A percentile compares a stretch with the other conserved stretches of the same genome.
Conservation (phyloP, 352 stramenopile species). For the Globisporangium lucens region DNA sequence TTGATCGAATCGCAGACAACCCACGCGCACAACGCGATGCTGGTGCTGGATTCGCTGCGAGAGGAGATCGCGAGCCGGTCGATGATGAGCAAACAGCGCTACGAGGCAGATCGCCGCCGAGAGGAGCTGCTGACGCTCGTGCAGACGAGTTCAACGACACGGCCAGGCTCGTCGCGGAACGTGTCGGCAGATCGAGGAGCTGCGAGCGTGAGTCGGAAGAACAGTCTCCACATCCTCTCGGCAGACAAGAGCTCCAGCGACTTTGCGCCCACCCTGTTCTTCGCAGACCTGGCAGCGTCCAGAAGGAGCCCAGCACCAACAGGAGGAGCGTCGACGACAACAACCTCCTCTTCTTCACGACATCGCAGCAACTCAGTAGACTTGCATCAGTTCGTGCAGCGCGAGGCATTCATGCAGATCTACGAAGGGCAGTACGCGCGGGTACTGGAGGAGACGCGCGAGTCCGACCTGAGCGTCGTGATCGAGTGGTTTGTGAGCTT, state of each 20-base stretch:
- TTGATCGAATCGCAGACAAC: conserved; percentile 21
- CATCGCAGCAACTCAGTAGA: conserved; percentile 27
- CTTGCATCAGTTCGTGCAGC: conserved; percentile 23
- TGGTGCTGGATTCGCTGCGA: conserved; percentile 43
- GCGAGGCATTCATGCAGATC: conserved; percentile 53
- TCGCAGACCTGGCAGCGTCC: not conserved
- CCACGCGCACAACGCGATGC: conserved; percentile 29
- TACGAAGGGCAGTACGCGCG: conserved; percentile 62
- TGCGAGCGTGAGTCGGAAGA: not conserved
- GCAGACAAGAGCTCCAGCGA: not conserved
- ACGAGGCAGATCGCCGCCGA: conserved; percentile 44
- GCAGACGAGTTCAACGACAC: conserved; percentile 19
- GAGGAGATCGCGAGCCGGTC: conserved; percentile 46
- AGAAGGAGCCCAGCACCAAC: conserved; percentile 1
- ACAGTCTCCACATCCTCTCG: conserved; percentile 1
- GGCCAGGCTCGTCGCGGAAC: conserved; percentile 7
- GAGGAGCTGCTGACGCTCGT: conserved; percentile 51
- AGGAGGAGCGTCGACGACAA: not conserved
- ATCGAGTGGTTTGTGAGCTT: conserved; percentile 48
- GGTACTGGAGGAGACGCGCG: conserved; percentile 43
- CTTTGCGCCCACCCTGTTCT: not conserved
- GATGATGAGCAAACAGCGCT: conserved; percentile 33
- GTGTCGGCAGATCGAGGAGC: not conserved
- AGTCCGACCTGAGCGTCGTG: conserved; percentile 47
- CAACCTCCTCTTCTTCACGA: not conserved